Conservation (phyloP, 306 rosid species). For the Cucurbita ficifolia region DNA sequence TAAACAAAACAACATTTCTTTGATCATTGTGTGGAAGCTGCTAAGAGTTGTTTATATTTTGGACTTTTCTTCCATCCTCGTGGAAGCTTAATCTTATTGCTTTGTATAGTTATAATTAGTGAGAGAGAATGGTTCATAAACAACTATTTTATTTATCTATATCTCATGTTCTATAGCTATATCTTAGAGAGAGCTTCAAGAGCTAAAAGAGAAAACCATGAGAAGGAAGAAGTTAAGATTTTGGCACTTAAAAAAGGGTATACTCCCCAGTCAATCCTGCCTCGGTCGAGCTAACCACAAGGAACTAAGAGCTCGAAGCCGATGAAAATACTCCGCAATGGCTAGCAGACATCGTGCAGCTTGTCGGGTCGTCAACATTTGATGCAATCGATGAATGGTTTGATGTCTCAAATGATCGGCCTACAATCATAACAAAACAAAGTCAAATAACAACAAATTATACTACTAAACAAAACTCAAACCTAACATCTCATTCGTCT, state of each 20-base stretch:
- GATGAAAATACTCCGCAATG: conserved; percentile 72
- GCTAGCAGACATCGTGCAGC: conserved; percentile 81
- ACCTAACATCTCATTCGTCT: neutral
- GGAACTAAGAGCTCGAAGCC: conserved; percentile 83
- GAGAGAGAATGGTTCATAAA: neutral
- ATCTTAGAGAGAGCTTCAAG: neutral
- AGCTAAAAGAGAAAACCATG: neutral
- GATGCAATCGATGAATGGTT: conserved; percentile 52
- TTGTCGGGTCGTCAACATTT: conserved; percentile 68
- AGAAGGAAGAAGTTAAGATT: neutral
- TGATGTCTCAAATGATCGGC: conserved; percentile 75
- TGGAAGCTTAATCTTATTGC: too few relatives aligned
- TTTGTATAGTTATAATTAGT: neutral
- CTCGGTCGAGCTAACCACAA: conserved; percentile 80
- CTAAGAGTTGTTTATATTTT: too few relatives aligned
- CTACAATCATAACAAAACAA: conserved; percentile 20
- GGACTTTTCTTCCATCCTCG: neutral
- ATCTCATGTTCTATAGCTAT: neutral
- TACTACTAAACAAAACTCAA: neutral
- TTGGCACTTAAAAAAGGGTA: neutral
- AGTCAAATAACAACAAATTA: neutral
- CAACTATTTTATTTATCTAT: neutral
- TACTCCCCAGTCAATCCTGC: conserved; percentile 22
- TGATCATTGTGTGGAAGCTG: neutral
- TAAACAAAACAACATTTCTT: neutral